Evolutionary conservation across 352 stramenopile genomes (phyloP).

Genomic region (Phytophthora boehmeriae): DNA sequence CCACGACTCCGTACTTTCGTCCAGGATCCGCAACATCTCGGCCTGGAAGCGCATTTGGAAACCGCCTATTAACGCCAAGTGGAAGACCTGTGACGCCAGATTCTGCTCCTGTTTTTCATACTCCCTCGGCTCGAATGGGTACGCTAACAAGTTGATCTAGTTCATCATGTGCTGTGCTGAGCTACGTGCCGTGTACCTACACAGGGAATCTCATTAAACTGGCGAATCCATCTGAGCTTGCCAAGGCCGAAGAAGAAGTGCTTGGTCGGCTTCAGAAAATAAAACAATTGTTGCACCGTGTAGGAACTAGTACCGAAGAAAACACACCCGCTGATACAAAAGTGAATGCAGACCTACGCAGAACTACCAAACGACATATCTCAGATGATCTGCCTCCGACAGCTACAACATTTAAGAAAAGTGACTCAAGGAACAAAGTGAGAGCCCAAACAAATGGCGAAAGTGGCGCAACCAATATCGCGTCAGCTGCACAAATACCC

Average conservation of each 20-base stretch:
- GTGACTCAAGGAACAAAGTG: conserved; percentile 6
- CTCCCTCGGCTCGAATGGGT: conserved; percentile 54
- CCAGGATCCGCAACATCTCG: conserved; percentile 35
- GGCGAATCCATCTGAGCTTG: conserved; percentile 45
- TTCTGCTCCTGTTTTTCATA: conserved; percentile 53
- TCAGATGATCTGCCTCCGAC: conserved; percentile 12
- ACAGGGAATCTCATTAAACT: conserved; percentile 59
- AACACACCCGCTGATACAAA: not conserved
- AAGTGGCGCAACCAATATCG: conserved; percentile 4
- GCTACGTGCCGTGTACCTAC: not conserved
- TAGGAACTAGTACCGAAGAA: conserved; percentile 22
- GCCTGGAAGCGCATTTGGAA: conserved; percentile 32
- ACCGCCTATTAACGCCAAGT: conserved; percentile 34
- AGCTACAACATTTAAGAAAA: conserved; percentile 13
- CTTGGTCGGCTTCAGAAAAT: conserved; percentile 59
- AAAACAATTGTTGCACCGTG: conserved; percentile 53
- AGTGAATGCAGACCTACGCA: not conserved
- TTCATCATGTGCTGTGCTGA: not conserved
- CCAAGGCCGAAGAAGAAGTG: conserved; percentile 57
- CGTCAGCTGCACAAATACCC: not conserved
- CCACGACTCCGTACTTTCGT: conserved; percentile 44
- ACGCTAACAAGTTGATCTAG: not conserved
- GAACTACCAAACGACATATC: conserved; percentile 9
- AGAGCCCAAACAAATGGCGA: not conserved
- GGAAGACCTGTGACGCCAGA: conserved; percentile 42